phyloP scores from a whole-genome alignment of 2,329 filamentous ascomycete species.

The Pyricularia sp. region DNA sequence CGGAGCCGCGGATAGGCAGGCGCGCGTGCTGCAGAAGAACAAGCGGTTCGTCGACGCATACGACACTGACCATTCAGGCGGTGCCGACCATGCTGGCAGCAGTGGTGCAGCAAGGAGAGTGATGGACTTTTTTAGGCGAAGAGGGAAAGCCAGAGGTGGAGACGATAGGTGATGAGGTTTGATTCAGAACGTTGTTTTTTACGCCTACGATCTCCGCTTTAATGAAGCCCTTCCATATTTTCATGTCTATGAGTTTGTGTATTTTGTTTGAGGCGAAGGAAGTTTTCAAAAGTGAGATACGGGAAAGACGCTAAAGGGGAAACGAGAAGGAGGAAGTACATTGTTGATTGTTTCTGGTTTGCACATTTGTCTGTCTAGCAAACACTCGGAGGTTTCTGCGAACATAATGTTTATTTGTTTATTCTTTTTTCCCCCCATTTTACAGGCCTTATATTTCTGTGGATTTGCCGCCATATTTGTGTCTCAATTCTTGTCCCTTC shows the following conservation, averaged over 20 bases:
- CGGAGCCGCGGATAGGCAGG: slow-evolving; percentile 21
- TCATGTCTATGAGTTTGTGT: not conserved
- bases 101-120: slow-evolving; percentile 81
- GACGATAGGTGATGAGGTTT: slow-evolving; percentile 34
- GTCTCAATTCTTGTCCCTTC: not conserved
- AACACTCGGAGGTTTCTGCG: not conserved
- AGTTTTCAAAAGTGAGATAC: not conserved
- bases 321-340: not conserved
- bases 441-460: not conserved
- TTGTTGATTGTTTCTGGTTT: not conserved
- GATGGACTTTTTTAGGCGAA: slow-evolving; percentile 94
- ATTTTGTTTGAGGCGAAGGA: not conserved
- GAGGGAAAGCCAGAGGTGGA: slow-evolving; percentile 60
- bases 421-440: not conserved
- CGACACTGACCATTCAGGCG: slow-evolving; percentile 50
- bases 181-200: not conserved
- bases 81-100: slow-evolving; percentile 62
- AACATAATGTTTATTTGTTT: slow-evolving; percentile 1
- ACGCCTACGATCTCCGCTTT: not conserved
- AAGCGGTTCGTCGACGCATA: slow-evolving; percentile 85
- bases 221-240: not conserved
- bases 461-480: not conserved
- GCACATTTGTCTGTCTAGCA: not conserved
- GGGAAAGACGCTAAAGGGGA: not conserved
- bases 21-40: slow-evolving; percentile 59